These are phyloP conservation scores for Pleurotus tuoliensis DNA, from an alignment of 768 basidiomycete species.

Conservation along the genomic window DNA sequence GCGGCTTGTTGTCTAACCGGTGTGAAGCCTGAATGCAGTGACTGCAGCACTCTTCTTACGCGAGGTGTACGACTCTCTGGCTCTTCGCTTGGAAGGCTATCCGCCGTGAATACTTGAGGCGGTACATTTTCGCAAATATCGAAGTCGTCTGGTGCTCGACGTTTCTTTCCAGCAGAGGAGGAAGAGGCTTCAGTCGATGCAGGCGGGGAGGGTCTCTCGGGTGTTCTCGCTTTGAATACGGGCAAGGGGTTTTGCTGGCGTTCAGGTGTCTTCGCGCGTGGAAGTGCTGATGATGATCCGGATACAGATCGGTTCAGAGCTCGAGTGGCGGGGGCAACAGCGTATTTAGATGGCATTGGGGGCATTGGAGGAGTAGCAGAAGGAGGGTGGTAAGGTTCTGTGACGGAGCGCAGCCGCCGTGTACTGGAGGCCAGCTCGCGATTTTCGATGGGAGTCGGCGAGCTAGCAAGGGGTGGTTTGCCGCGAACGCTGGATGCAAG, in stretches of 20 bases:
- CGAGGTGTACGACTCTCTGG: slow-evolving; percentile 51
- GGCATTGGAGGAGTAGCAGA: slow-evolving; percentile 11
- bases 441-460: neutral
- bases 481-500: too few species aligned
- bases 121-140: slow-evolving; percentile 54
- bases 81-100: slow-evolving; percentile 42
- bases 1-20: slow-evolving; percentile 52
- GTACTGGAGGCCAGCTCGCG: slow-evolving; percentile 12
- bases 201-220: slow-evolving; percentile 30
- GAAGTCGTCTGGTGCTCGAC: slow-evolving; percentile 75
- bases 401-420: slow-evolving; percentile 11
- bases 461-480: neutral
- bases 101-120: slow-evolving; percentile 60
- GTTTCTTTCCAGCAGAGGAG: slow-evolving; percentile 59
- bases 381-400: slow-evolving; percentile 3
- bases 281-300: slow-evolving; percentile 33
- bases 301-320: slow-evolving; percentile 27
- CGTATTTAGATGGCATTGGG: slow-evolving; percentile 8
- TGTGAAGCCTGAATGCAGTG: slow-evolving; percentile 66
- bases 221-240: slow-evolving; percentile 51
- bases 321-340: slow-evolving; percentile 17
- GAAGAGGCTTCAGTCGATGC: slow-evolving; percentile 22
- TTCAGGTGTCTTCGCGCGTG: slow-evolving; percentile 55
- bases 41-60: slow-evolving; percentile 53
- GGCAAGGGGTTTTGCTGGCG: slow-evolving; percentile 28